Evolutionary conservation across 805 yeast genomes (phyloP).

Genomic region (Wickerhamomyces sydowiorum): DNA sequence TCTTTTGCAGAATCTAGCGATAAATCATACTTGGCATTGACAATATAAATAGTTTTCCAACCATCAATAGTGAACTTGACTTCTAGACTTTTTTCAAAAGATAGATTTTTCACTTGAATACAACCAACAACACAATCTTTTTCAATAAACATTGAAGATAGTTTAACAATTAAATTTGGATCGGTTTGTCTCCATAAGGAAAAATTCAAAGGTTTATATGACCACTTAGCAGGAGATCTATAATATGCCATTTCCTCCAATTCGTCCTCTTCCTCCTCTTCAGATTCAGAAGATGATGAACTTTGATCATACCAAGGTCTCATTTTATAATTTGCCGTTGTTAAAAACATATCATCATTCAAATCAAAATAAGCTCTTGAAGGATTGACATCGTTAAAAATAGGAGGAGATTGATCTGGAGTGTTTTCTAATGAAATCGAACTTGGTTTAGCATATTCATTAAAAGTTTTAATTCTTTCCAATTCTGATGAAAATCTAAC

Average conservation of each 20-base stretch:
- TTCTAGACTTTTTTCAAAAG: slow-evolving; percentile 33
- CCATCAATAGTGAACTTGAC: slow-evolving; percentile 45
- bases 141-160: slow-evolving; percentile 31
- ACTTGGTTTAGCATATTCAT: slow-evolving; percentile 53
- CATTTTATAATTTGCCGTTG: not conserved
- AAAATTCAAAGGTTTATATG: not conserved
- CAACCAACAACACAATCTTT: slow-evolving; percentile 39
- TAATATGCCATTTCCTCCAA: not conserved
- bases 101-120: slow-evolving; percentile 32
- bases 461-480: slow-evolving; percentile 60
- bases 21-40: slow-evolving; percentile 19
- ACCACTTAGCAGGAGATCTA: not conserved
- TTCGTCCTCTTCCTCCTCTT: not conserved
- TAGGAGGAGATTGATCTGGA: slow-evolving; percentile 27
- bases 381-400: not conserved
- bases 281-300: slow-evolving; percentile 1
- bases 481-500: slow-evolving; percentile 61
- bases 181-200: not conserved
- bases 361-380: slow-evolving; percentile 21
- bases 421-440: slow-evolving; percentile 57
- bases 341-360: slow-evolving; percentile 1
- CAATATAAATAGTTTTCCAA: slow-evolving; percentile 44
- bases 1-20: slow-evolving; percentile 25
- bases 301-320: not conserved
- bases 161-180: slow-evolving; percentile 28